Percentiles rank a stretch among this genome's conserved stretches.
phyloP scores from a whole-genome alignment of 805 yeast species.

The Limtongozyma cylindracea region DNA sequence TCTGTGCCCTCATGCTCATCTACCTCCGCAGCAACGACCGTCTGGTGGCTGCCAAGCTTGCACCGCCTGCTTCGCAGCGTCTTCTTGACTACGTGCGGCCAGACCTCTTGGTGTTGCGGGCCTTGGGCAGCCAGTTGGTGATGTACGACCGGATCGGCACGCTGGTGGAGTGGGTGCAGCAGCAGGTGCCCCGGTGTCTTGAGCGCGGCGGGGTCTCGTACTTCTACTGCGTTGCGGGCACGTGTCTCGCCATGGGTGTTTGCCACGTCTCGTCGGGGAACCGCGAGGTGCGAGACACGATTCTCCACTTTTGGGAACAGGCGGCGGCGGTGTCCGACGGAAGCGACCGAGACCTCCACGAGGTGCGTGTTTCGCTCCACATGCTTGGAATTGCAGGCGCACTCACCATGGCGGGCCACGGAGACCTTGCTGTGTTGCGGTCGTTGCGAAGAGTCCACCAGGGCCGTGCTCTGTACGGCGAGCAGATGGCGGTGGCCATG shows the following conservation, averaged over 20 bases:
- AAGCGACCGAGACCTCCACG: no score
- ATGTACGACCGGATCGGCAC: constrained; percentile 43
- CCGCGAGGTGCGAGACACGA: constrained; percentile 21
- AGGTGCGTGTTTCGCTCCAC: constrained; percentile 29
- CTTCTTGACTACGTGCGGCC: constrained; percentile 55
- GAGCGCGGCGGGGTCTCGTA: constrained; percentile 9
- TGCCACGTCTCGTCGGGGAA: constrained; percentile 51
- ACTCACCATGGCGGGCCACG: constrained; percentile 72
- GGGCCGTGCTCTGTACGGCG: constrained; percentile 39
- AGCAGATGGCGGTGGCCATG: constrained; percentile 53
- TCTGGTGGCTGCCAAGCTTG: constrained; percentile 32
- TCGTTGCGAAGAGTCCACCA: constrained; percentile 49
- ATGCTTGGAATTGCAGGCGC: constrained; percentile 39
- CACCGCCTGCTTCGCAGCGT: constrained; percentile 31
- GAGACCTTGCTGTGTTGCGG: constrained; percentile 58
- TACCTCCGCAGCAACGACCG: constrained; percentile 40
- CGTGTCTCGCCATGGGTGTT: constrained; percentile 49
- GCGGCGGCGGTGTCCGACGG: constrained; percentile 14
- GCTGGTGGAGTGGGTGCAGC: constrained; percentile 25
- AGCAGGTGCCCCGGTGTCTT: constrained; percentile 19
- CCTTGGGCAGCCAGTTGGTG: constrained; percentile 36
- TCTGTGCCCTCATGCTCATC: constrained; percentile 50
- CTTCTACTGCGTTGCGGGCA: constrained; percentile 47
- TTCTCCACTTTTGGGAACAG: constrained; percentile 27
- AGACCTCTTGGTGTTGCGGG: constrained; percentile 41